Evolutionary conservation across 1,284 basidiomycete genomes (phyloP), one percentile per base, ranked within the genome.

Genomic region (Sporisorium graminicola): DNA sequence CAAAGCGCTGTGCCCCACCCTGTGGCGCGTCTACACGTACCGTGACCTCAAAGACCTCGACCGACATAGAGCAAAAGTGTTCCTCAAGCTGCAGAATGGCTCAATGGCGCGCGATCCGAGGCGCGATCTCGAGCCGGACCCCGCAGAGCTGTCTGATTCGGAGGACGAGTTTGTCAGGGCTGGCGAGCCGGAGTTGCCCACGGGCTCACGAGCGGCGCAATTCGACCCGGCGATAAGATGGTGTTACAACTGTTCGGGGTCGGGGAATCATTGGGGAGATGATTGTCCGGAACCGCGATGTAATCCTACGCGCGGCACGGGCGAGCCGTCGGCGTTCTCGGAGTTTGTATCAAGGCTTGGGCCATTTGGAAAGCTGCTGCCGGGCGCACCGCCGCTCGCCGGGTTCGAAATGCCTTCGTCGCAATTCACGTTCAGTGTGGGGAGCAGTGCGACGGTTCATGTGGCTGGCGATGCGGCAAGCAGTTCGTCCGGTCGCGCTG

Each of bases 11-110:
- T 97, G 94, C 75, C 93, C 93, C 1, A 92, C 92, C 0, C 86
- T 93, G 50, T 97, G 94, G 94, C 89, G 94, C 46, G 88, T 94
- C 66, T 97, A 97, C 81, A 89, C 91, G 29, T 96, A 95, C 80
- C 87, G 91, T 50, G 87, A 88, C 2, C 88, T 89, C 7, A 88
- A 88, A 2, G 90, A 90, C 35, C 89, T 90, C 29, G 83, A 71
- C 14, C 51, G 54, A 3, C 64, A 53, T 26, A 66, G 80, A 20
- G 58, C 65, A 18, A 64, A 71, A 26, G 52, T 54, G 29, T 66
- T 72, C 31, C 67, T 65, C 42, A 67, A 65, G 37, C 52, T 49
- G 31, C 61, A 40, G 42, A 54, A 43, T 43, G 51, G 16, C 5
- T 47, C 31, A 18, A 58, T 55, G 16, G 55, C 29, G 44, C 51